phyloP scores from a whole-genome alignment of 2,329 filamentous ascomycete genomes.

The Emergomyces pasteurianus region DNA sequence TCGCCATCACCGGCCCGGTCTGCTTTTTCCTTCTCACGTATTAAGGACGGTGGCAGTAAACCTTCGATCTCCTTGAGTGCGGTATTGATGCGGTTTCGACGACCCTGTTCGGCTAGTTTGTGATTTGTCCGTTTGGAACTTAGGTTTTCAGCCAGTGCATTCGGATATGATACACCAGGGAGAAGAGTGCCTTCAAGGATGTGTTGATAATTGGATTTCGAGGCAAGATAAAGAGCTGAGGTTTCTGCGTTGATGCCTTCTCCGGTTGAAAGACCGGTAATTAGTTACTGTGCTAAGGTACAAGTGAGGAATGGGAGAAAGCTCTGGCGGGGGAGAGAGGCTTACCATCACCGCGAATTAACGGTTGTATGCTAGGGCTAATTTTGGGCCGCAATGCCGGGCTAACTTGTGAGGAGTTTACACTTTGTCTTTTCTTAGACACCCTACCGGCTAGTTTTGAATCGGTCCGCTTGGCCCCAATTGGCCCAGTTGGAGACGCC shows the following conservation, averaged over 20 bases:
- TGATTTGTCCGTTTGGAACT: conserved; percentile 95
- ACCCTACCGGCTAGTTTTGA: conserved; percentile 40
- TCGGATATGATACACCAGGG: conserved; percentile 81
- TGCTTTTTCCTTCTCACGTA: conserved; percentile 27
- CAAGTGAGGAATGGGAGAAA: neutral
- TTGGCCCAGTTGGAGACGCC: conserved; percentile 38
- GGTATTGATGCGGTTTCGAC: conserved; percentile 87
- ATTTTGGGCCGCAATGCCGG: conserved; percentile 81
- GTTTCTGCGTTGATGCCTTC: conserved; percentile 43
- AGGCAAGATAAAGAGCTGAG: conserved; percentile 66
- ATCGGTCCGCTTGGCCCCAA: conserved; percentile 31
- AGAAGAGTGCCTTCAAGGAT: conserved; percentile 87
- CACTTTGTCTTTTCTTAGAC: conserved; percentile 58
- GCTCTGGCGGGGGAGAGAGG: conserved; percentile 14
- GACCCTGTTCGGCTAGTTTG: conserved; percentile 94
- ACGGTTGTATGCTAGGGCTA: conserved; percentile 85
- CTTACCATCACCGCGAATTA: conserved; percentile 60
- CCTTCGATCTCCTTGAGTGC: conserved; percentile 84
- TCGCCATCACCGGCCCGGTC: conserved; percentile 27
- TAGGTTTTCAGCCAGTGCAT: conserved; percentile 80
- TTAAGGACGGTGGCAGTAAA: conserved; percentile 53
- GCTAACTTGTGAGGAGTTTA: conserved; percentile 64
- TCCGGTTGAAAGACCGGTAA: neutral
- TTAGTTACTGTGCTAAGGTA: neutral
- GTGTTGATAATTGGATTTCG: conserved; percentile 97